Conservation (phyloP, 208 protist species). For the Wallacemonas rigidus region DNA sequence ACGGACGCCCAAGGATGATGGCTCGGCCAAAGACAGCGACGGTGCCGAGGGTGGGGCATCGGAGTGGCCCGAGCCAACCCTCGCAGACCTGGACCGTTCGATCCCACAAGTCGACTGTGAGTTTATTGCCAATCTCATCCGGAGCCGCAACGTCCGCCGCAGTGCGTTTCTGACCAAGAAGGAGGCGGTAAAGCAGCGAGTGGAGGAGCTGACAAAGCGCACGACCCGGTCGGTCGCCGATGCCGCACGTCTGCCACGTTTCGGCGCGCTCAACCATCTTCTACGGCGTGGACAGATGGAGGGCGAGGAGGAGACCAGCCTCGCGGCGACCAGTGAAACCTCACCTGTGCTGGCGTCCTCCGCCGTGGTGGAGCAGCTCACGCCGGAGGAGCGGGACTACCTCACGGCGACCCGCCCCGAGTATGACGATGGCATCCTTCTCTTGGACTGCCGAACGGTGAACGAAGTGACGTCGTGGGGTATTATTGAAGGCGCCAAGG, state of each 20-base stretch:
- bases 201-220: conserved; percentile 48
- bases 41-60: conserved; percentile 14
- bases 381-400: conserved; percentile 46
- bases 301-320: conserved; percentile 26
- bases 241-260: conserved; percentile 32
- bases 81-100: conserved; percentile 72
- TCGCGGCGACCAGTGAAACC: conserved; percentile 37
- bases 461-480: conserved; percentile 87
- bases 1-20: background rate
- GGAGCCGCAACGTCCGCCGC: conserved; percentile 46
- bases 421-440: conserved; percentile 78
- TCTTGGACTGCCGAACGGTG: conserved; percentile 83
- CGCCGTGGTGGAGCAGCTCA: conserved; percentile 47
- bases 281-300: conserved; percentile 4
- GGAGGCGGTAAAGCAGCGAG: conserved; percentile 40
- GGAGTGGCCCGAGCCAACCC: conserved; percentile 62
- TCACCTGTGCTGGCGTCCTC: conserved; percentile 40
- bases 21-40: background rate
- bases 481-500: conserved; percentile 83
- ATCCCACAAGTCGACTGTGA: conserved; percentile 82
- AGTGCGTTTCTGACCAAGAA: conserved; percentile 58
- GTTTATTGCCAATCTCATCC: conserved; percentile 76
- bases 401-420: conserved; percentile 58
- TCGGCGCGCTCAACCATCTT: conserved; percentile 32
- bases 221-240: conserved; percentile 38